Percentiles rank a stretch among this genome's conserved stretches.
Evolutionary conservation across 2,329 filamentous ascomycete genomes (phyloP).

Genomic region (Alternaria viburni): DNA sequence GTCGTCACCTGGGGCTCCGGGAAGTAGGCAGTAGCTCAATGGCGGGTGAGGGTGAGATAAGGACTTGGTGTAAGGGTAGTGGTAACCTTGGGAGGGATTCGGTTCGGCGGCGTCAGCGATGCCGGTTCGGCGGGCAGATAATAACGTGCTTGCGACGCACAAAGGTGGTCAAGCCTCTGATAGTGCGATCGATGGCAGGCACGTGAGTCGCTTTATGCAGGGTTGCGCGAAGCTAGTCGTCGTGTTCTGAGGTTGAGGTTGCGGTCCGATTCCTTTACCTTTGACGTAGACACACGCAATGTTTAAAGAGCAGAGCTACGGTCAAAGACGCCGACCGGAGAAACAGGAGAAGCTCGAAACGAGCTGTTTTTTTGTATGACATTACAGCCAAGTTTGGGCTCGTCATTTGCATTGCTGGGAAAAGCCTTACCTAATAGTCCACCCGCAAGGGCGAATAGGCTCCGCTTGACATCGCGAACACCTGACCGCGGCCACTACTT

Average conservation of each 20-base stretch:
- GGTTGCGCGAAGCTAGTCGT: constrained; percentile 17
- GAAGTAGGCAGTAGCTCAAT: constrained; percentile 15
- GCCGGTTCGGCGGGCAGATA: constrained; percentile 33
- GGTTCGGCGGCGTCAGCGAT: constrained; percentile 18
- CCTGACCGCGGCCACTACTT: constrained; percentile 29
- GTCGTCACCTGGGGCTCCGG: constrained; percentile 9
- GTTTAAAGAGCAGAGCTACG: constrained; percentile 7
- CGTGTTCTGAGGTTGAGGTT: constrained; percentile 5
- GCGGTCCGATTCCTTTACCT: constrained; percentile 9
- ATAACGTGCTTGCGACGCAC: constrained; percentile 22
- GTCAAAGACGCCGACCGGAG: constrained; percentile 31
- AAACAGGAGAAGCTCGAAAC: constrained; percentile 41
- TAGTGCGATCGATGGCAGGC: constrained; percentile 21
- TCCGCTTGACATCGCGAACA: constrained; percentile 38
- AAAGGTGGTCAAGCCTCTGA: constrained; percentile 13
- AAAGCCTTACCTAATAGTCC: constrained; percentile 47
- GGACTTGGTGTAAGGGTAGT: constrained; percentile 23
- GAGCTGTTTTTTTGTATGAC: constrained; percentile 34
- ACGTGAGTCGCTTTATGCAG: constrained; percentile 39
- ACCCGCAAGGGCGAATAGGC: constrained; percentile 37
- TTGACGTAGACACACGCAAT: constrained; percentile 12
- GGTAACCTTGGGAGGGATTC: constrained; percentile 15
- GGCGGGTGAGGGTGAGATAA: constrained; percentile 28
- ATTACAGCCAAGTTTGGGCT: constrained; percentile 27
- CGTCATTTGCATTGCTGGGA: constrained; percentile 35